Percentiles rank a stretch among this genome's conserved stretches.
These are phyloP conservation scores for Pseudogymnoascus sp. DNA, from an alignment of 2,329 filamentous ascomycete genomes.

Conservation along the genomic window DNA sequence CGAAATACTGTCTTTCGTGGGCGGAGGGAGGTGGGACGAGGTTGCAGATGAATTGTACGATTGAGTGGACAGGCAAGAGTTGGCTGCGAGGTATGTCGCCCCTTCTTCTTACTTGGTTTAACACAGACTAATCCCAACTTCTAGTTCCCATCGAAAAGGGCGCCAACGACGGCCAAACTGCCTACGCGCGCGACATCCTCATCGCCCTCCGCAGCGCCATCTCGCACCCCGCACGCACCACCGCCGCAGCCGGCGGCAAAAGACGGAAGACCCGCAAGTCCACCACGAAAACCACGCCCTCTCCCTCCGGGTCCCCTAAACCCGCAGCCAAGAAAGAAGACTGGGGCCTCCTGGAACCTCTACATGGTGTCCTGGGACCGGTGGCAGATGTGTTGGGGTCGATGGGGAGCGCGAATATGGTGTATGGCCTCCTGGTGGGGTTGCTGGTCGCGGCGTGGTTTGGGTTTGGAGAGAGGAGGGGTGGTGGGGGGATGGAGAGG, in stretches of 20 bases:
- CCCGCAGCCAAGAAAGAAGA: constrained; percentile 36
- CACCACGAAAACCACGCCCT: constrained; percentile 30
- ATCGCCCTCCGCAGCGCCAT: constrained; percentile 66
- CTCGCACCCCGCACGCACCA: constrained; percentile 49
- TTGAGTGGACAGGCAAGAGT: constrained; percentile 96
- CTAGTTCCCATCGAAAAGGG: constrained; percentile 91
- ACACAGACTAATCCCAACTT: background rate
- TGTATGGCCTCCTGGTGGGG: constrained; percentile 65
- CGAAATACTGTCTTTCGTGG: constrained; percentile 91
- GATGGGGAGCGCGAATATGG: constrained; percentile 65
- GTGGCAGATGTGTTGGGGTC: constrained; percentile 60
- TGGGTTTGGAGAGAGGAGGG: constrained; percentile 42
- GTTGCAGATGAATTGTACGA: constrained; percentile 76
- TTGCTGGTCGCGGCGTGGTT: constrained; percentile 70
- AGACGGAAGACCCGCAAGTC: constrained; percentile 41
- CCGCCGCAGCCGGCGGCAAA: constrained; percentile 47
- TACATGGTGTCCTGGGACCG: constrained; percentile 62
- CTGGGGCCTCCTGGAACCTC: constrained; percentile 78
- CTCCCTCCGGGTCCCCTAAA: constrained; percentile 23
- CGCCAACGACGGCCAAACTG: constrained; percentile 77
- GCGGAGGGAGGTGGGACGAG: constrained; percentile 77
- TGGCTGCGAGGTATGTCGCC: constrained; percentile 75
- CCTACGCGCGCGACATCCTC: constrained; percentile 74
- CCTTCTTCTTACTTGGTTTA: background rate
- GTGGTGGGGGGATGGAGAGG: constrained; percentile 11